phyloP scores from a whole-genome alignment of 2,329 filamentous ascomycete species.

The Alternaria brassicicola region DNA sequence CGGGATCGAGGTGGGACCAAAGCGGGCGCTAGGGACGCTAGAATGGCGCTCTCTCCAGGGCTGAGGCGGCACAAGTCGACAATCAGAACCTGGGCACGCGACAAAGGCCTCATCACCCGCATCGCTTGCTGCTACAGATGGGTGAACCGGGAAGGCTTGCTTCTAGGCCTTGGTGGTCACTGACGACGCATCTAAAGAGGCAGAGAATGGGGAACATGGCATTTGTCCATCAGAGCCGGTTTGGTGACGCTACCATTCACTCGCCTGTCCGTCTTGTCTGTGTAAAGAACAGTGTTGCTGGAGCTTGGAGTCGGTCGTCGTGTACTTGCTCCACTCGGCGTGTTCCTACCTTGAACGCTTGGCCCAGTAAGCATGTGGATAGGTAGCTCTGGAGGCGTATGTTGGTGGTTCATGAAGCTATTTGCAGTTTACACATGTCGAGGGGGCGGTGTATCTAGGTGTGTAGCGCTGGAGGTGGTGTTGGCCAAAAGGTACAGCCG shows the following conservation, averaged over 20 bases:
- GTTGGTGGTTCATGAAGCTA: neutral
- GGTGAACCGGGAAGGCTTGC: too few relatives aligned
- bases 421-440: neutral
- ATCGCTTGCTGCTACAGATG: neutral
- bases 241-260: neutral
- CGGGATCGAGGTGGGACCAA: slow-evolving; percentile 8
- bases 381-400: neutral
- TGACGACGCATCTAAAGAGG: neutral
- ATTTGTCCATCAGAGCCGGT: neutral
- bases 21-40: slow-evolving; percentile 9
- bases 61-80: neutral
- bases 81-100: neutral
- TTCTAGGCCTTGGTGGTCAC: neutral
- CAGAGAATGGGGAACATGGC: neutral
- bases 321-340: neutral
- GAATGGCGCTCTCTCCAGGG: neutral
- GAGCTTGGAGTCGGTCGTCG: neutral
- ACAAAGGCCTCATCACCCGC: neutral
- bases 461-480: neutral
- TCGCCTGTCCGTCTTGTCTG: neutral
- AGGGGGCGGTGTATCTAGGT: neutral
- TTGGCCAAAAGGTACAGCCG: slow-evolving; percentile 4
- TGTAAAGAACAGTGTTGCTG: neutral
- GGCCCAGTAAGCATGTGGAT: neutral
- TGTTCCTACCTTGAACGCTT: neutral